phyloP scores from a whole-genome alignment of 148 eudicot species.

The Persicaria maculosa region DNA sequence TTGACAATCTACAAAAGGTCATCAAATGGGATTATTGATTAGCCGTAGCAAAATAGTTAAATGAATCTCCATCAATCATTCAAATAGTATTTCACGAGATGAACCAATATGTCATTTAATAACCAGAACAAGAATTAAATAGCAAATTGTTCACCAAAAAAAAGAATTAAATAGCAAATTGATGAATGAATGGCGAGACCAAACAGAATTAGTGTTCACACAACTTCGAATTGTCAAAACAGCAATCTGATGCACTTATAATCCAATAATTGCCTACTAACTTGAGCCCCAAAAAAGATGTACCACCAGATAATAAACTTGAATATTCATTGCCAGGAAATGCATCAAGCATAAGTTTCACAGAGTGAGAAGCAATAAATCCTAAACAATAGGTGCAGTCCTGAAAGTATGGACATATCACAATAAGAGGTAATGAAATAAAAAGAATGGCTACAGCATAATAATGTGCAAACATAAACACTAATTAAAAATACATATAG shows the following conservation, averaged over 20 bases:
- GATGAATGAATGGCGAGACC: background rate
- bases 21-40: background rate
- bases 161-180: background rate
- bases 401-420: background rate
- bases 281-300: background rate
- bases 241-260: background rate
- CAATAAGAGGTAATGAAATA: background rate
- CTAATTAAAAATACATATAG: slow-evolving; percentile 15
- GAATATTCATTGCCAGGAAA: background rate
- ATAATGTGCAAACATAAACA: background rate
- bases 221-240: background rate
- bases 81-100: background rate
- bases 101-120: background rate
- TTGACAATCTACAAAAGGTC: background rate
- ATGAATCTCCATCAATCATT: background rate
- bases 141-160: background rate
- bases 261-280: background rate
- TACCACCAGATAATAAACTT: background rate
- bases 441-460: background rate
- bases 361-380: background rate
- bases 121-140: background rate
- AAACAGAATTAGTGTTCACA: background rate
- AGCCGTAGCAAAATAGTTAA: background rate
- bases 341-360: background rate
- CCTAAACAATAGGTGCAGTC: background rate